phyloP scores from a whole-genome alignment of 176 grass and related monocot genomes.

The Oropetium thomaeum region DNA sequence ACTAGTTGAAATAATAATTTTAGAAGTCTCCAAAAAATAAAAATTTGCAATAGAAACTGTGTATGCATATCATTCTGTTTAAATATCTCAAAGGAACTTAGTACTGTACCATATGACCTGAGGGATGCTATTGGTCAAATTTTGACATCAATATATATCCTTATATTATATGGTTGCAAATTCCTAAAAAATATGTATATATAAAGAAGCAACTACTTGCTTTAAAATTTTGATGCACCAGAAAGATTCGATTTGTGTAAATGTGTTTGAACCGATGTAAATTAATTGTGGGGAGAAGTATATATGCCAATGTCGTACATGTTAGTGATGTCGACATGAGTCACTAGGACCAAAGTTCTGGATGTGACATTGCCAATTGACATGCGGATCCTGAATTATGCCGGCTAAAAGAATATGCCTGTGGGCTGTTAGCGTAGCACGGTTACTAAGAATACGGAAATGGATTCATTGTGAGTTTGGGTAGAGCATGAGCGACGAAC shows the following conservation, averaged over 20 bases:
- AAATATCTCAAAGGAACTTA: no score
- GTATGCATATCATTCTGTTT: no score
- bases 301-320: no score
- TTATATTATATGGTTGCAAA: background rate
- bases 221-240: background rate
- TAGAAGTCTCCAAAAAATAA: no score
- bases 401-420: no score
- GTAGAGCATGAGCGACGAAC: no score
- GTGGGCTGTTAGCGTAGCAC: no score
- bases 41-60: no score
- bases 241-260: background rate
- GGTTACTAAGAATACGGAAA: no score
- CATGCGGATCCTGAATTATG: constrained; percentile 11
- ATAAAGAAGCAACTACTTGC: background rate
- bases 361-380: constrained; percentile 31
- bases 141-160: background rate
- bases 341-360: constrained; percentile 32
- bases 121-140: background rate
- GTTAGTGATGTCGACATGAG: background rate
- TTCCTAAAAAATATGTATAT: background rate
- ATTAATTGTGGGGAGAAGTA: background rate
- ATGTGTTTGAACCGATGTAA: background rate
- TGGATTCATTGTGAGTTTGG: no score
- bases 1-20: no score
- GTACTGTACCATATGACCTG: no score